Conservation (phyloP, 164 flowering plant genomes). For the Akebia trifoliata region DNA sequence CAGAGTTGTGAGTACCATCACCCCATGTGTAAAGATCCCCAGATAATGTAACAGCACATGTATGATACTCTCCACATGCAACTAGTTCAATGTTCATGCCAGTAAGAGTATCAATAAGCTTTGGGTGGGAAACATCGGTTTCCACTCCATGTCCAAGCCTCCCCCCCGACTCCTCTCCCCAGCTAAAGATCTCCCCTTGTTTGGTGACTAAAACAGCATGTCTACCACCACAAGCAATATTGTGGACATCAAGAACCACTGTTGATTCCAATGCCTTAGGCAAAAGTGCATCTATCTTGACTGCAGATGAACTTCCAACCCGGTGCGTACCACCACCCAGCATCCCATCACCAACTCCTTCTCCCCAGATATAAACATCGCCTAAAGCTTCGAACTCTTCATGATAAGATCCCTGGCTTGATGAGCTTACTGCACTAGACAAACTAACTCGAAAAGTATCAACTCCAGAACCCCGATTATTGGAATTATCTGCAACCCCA, state of each 20-base stretch:
- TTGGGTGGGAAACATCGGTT: conserved; percentile 63
- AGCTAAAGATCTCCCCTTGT: conserved; percentile 83
- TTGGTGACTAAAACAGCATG: conserved; percentile 81
- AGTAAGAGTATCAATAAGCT: conserved; percentile 57
- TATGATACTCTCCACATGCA: conserved; percentile 92
- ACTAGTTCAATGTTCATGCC: conserved; percentile 65
- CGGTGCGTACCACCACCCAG: conserved; percentile 59
- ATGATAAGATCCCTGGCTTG: conserved; percentile 77
- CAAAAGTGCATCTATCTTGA: conserved; percentile 51
- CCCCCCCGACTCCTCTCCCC: conserved; percentile 94
- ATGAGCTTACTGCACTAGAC: conserved; percentile 87
- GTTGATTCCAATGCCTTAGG: conserved; percentile 81
- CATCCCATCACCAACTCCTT: conserved; percentile 61
- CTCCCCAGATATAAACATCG: conserved; percentile 92
- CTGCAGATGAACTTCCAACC: conserved; percentile 30
- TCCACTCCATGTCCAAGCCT: conserved; percentile 93
- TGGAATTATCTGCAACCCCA: conserved; percentile 39
- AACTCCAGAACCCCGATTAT: conserved; percentile 47
- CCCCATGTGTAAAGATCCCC: conserved; percentile 98
- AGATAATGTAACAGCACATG: conserved; percentile 73
- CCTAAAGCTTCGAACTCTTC: conserved; percentile 81
- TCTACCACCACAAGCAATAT: conserved; percentile 71
- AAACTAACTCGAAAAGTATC: conserved; percentile 74
- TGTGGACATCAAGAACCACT: conserved; percentile 67
- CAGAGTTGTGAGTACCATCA: conserved; percentile 57